These are phyloP conservation scores for Hordeum pubiflorum DNA, from an alignment of 202 grass and related monocot genomes.

Conservation along the genomic window DNA sequence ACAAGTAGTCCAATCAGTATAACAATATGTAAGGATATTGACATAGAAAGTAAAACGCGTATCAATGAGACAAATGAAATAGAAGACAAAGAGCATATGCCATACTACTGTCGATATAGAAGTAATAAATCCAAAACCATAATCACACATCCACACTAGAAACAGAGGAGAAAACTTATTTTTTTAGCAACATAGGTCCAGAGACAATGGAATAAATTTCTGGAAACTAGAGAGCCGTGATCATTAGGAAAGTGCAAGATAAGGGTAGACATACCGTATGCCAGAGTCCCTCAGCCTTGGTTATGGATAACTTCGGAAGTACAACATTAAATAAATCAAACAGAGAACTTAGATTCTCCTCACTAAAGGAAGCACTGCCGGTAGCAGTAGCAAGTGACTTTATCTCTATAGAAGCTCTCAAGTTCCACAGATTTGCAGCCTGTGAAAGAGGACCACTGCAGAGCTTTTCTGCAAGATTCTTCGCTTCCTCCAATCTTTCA, in stretches of 20 bases:
- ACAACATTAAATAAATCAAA: constrained; percentile 59
- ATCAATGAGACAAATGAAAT: not conserved
- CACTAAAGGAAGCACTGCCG: constrained; percentile 32
- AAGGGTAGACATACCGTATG: constrained; percentile 53
- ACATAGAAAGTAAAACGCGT: not conserved
- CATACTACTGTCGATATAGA: not conserved
- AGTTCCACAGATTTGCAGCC: constrained; percentile 56
- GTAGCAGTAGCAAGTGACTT: constrained; percentile 35
- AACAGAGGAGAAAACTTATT: not conserved
- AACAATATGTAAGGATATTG: constrained; percentile 1
- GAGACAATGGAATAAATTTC: not conserved
- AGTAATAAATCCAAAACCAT: not conserved
- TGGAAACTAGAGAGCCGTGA: not conserved
- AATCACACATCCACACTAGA: not conserved
- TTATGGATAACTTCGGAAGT: constrained; percentile 42
- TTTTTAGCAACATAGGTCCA: not conserved
- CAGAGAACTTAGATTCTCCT: constrained; percentile 45
- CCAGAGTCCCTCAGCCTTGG: constrained; percentile 63
- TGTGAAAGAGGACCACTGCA: constrained; percentile 52
- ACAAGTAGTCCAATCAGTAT: not conserved
- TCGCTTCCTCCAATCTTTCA: constrained; percentile 63
- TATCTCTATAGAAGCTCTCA: constrained; percentile 73
- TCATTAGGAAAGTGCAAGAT: not conserved
- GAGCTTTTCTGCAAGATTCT: constrained; percentile 58
- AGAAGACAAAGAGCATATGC: not conserved